phyloP scores from a whole-genome alignment of 768 basidiomycete species.

The Lactarius quietus region DNA sequence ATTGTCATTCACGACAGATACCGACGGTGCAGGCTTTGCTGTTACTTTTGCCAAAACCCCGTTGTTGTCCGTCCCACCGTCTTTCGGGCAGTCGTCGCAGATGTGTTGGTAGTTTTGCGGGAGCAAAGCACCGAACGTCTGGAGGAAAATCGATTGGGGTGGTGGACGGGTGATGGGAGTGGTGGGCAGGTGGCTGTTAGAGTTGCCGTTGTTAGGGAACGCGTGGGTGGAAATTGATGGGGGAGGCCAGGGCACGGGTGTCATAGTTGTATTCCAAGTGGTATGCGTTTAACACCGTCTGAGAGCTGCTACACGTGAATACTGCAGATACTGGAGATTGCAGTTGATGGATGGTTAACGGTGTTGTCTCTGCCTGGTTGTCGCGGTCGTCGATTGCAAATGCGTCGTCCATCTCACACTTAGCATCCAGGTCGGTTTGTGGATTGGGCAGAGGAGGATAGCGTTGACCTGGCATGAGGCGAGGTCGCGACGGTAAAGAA shows the following conservation, averaged over 20 bases:
- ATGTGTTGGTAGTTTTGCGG: slow-evolving; percentile 62
- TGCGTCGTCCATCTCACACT: slow-evolving; percentile 71
- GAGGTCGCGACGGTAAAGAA: background rate
- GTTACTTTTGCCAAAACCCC: slow-evolving; percentile 95
- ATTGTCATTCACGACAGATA: slow-evolving; percentile 46
- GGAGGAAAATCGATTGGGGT: slow-evolving; percentile 51
- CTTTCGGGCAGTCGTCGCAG: slow-evolving; percentile 42
- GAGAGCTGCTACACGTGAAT: slow-evolving; percentile 27
- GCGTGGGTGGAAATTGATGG: slow-evolving; percentile 55
- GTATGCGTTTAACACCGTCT: slow-evolving; percentile 46
- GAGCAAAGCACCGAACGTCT: slow-evolving; percentile 56
- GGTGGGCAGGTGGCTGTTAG: slow-evolving; percentile 60
- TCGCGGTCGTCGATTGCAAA: slow-evolving; percentile 65
- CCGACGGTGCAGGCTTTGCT: slow-evolving; percentile 68
- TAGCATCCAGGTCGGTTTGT: slow-evolving; percentile 41
- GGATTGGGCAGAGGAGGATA: slow-evolving; percentile 54
- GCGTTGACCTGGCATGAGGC: slow-evolving; percentile 34
- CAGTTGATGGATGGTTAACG: slow-evolving; percentile 34
- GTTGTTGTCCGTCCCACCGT: slow-evolving; percentile 78
- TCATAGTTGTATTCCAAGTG: slow-evolving; percentile 83
- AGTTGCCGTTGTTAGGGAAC: slow-evolving; percentile 69
- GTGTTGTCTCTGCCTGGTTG: slow-evolving; percentile 36
- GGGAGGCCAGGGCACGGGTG: slow-evolving; percentile 74
- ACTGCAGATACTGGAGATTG: slow-evolving; percentile 32
- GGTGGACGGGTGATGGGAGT: slow-evolving; percentile 39